These are phyloP conservation scores for Pythium insidiosum DNA, from an alignment of 352 stramenopile genomes.

Conservation along the genomic window DNA sequence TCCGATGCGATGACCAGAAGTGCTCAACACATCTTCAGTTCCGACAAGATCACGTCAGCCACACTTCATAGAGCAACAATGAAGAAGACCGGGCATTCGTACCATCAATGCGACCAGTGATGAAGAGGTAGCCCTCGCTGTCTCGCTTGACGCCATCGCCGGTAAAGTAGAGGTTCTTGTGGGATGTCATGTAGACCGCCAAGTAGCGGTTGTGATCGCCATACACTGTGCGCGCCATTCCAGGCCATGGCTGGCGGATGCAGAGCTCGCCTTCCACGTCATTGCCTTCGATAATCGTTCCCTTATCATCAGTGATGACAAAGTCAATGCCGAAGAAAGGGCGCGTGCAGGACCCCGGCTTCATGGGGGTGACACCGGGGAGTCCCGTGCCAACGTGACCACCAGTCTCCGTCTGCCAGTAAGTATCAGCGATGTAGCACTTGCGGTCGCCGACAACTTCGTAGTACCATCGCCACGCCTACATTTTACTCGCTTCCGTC, in stretches of 20 bases:
- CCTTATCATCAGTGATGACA: slow-evolving; percentile 70
- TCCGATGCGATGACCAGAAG: slow-evolving; percentile 88
- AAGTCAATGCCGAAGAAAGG: slow-evolving; percentile 93
- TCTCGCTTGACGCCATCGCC: slow-evolving; percentile 86
- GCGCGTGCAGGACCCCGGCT: slow-evolving; percentile 89
- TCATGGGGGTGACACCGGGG: slow-evolving; percentile 73
- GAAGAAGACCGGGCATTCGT: neutral
- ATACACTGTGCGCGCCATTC: slow-evolving; percentile 93
- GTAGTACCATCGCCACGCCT: slow-evolving; percentile 92
- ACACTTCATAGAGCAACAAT: neutral
- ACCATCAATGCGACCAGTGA: slow-evolving; percentile 96
- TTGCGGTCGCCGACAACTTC: slow-evolving; percentile 77
- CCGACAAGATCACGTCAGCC: neutral
- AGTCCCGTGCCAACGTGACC: slow-evolving; percentile 90
- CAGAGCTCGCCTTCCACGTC: slow-evolving; percentile 92
- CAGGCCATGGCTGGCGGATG: slow-evolving; percentile 94
- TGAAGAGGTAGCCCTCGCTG: slow-evolving; percentile 97
- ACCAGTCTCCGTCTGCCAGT: slow-evolving; percentile 95
- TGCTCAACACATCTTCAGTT: slow-evolving; percentile 91
- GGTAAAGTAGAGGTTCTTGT: slow-evolving; percentile 97
- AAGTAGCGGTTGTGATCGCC: slow-evolving; percentile 94
- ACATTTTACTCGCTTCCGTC: too few species aligned
- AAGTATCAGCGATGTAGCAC: slow-evolving; percentile 93
- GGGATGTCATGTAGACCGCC: slow-evolving; percentile 93
- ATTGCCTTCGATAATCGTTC: slow-evolving; percentile 83